Evolutionary conservation across 2,329 filamentous ascomycete species (phyloP).

Genomic region (Colletotrichum sojae): DNA sequence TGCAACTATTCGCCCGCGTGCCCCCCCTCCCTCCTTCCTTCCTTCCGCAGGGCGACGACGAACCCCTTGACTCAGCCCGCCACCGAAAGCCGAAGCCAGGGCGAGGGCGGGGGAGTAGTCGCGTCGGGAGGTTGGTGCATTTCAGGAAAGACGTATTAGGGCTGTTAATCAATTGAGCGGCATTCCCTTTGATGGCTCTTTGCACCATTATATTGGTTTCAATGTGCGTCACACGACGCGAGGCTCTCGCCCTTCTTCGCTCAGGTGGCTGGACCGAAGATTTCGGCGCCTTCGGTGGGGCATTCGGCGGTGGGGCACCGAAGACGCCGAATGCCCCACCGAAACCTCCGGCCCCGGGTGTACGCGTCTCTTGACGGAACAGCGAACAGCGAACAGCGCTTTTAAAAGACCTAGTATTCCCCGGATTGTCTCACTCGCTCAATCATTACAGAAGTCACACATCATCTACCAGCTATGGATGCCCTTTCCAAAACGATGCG

Average conservation of each 20-base stretch:
- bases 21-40: conserved; percentile 10
- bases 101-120: background rate
- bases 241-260: too few species aligned
- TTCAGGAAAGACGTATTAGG: background rate
- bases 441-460: background rate
- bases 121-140: conserved; percentile 17
- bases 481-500: conserved; percentile 57
- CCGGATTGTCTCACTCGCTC: background rate
- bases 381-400: background rate
- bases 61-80: conserved; percentile 39
- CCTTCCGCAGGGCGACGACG: conserved; percentile 29
- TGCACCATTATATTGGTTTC: background rate
- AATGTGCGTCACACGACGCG: background rate
- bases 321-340: conserved; percentile 30
- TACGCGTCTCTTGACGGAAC: background rate
- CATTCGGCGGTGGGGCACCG: too few species aligned
- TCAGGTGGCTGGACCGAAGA: background rate
- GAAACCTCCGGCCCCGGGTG: conserved; percentile 17
- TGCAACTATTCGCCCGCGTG: conserved; percentile 22
- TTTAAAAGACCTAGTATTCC: background rate
- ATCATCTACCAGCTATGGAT: conserved; percentile 43
- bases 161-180: background rate
- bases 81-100: conserved; percentile 32
- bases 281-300: conserved; percentile 34
- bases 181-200: background rate